Percentiles rank a stretch among this genome's conserved stretches.
Conservation (phyloP, 306 rosid species). For the Glycine tomentella region DNA sequence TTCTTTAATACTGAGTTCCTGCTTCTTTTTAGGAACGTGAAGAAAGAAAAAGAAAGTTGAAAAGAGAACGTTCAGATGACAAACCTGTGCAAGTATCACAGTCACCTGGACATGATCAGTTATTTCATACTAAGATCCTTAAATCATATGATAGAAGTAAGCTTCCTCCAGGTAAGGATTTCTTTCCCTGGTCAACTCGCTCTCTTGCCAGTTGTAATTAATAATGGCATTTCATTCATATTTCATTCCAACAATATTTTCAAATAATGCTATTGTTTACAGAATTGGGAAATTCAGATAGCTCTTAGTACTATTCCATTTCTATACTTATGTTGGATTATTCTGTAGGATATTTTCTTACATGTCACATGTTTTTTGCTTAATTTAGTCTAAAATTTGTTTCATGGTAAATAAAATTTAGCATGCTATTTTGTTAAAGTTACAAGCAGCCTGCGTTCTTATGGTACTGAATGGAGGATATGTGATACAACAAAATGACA, state of each 20-base stretch:
- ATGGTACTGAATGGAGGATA: slow-evolving; percentile 20
- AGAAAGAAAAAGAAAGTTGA: slow-evolving; percentile 81
- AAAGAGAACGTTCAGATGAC: slow-evolving; percentile 83
- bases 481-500: background rate
- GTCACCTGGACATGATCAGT: slow-evolving; percentile 65
- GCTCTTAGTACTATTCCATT: slow-evolving; percentile 19
- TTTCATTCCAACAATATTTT: slow-evolving; percentile 39
- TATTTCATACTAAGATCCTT: slow-evolving; percentile 58
- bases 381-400: slow-evolving; percentile 13
- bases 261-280: slow-evolving; percentile 3
- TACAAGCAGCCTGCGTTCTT: slow-evolving; percentile 21
- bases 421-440: slow-evolving; percentile 11
- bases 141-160: slow-evolving; percentile 74
- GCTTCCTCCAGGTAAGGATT: slow-evolving; percentile 89
- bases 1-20: slow-evolving; percentile 38
- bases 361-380: slow-evolving; percentile 15
- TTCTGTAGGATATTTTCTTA: slow-evolving; percentile 16
- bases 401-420: slow-evolving; percentile 24
- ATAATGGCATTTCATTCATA: background rate
- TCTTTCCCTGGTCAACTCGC: slow-evolving; percentile 36
- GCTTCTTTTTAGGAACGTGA: slow-evolving; percentile 79
- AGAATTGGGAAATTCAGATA: slow-evolving; percentile 26
- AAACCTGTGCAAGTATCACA: slow-evolving; percentile 68
- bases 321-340: slow-evolving; percentile 12
- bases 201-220: slow-evolving; percentile 20